These are phyloP conservation scores for Fusarium coicis DNA, from an alignment of 2,329 filamentous ascomycete species.

Conservation along the genomic window DNA sequence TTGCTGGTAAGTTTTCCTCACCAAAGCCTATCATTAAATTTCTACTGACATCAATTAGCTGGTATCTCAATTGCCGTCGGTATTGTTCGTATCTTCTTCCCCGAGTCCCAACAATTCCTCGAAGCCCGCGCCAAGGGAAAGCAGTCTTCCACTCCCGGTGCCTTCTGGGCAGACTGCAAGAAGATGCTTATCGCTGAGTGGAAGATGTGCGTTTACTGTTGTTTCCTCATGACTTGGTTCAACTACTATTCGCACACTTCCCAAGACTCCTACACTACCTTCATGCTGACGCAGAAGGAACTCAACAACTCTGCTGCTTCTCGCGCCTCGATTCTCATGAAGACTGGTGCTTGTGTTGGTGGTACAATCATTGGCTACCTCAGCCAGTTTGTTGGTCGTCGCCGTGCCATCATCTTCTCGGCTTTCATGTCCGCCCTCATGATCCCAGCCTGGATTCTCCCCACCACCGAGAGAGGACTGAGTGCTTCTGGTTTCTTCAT, in stretches of 20 bases:
- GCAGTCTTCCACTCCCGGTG: conserved; percentile 55
- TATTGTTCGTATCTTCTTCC: conserved; percentile 73
- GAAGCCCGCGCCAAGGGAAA: conserved; percentile 73
- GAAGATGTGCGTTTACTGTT: conserved; percentile 81
- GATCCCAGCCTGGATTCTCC: conserved; percentile 78
- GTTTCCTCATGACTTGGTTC: conserved; percentile 82
- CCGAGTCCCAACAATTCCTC: conserved; percentile 79
- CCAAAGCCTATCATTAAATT: background rate
- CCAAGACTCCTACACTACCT: conserved; percentile 85
- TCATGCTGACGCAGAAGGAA: conserved; percentile 79
- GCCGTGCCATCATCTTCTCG: conserved; percentile 72
- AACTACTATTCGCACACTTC: conserved; percentile 82
- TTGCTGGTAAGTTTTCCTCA: conserved; percentile 56
- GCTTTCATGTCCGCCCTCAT: conserved; percentile 69
- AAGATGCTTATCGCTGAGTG: conserved; percentile 76
- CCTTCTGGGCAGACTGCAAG: conserved; percentile 77
- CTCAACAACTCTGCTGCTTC: conserved; percentile 71
- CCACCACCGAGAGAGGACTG: conserved; percentile 66
- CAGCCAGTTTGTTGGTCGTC: conserved; percentile 79
- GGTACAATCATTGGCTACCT: conserved; percentile 79
- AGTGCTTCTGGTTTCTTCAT: conserved; percentile 75
- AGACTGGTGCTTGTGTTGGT: conserved; percentile 79
- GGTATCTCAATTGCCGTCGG: conserved; percentile 76
- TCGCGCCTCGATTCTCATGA: conserved; percentile 84
- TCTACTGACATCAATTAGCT: conserved; percentile 50